These are phyloP conservation scores for Eugenia klotzschiana DNA, from an alignment of 441 rosid genomes.

Conservation along the genomic window DNA sequence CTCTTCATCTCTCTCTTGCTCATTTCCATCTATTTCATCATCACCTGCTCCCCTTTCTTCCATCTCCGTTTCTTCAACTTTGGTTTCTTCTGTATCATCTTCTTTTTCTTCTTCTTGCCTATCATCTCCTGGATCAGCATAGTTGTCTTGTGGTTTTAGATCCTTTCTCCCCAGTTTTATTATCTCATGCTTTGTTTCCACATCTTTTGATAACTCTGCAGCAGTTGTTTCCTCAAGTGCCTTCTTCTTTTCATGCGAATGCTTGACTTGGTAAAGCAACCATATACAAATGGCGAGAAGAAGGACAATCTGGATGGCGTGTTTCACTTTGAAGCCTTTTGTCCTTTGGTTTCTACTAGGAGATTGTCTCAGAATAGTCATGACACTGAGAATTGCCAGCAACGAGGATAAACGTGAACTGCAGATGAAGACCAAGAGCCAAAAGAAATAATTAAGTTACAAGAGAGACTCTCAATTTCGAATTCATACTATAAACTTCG, in stretches of 20 bases:
- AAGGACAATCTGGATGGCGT: conserved; percentile 28
- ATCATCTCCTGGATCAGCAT: neutral
- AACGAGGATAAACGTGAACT: conserved; percentile 2
- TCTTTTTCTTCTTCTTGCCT: conserved; percentile 6
- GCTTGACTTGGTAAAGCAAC: conserved; percentile 40
- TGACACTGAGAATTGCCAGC: neutral
- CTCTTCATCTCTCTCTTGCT: conserved; percentile 27
- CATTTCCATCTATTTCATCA: conserved; percentile 29
- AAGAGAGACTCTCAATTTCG: neutral
- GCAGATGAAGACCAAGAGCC: neutral
- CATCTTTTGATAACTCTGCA: neutral
- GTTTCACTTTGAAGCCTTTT: conserved; percentile 42
- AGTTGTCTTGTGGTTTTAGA: conserved; percentile 7
- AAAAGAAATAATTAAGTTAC: neutral
- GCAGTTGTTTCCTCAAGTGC: neutral
- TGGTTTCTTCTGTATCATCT: neutral
- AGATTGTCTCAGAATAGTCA: conserved; percentile 27
- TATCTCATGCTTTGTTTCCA: neutral
- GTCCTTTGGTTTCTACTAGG: conserved; percentile 34
- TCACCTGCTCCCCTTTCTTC: conserved; percentile 29
- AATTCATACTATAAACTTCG: neutral
- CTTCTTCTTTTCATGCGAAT: conserved; percentile 12
- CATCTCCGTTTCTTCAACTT: conserved; percentile 14
- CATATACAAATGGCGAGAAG: conserved; percentile 36
- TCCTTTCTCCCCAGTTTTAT: conserved; percentile 43